Percentiles rank a stretch among this genome's conserved stretches.
Evolutionary conservation across 768 basidiomycete genomes (phyloP).

Genomic region (Mycena rebaudengoi): DNA sequence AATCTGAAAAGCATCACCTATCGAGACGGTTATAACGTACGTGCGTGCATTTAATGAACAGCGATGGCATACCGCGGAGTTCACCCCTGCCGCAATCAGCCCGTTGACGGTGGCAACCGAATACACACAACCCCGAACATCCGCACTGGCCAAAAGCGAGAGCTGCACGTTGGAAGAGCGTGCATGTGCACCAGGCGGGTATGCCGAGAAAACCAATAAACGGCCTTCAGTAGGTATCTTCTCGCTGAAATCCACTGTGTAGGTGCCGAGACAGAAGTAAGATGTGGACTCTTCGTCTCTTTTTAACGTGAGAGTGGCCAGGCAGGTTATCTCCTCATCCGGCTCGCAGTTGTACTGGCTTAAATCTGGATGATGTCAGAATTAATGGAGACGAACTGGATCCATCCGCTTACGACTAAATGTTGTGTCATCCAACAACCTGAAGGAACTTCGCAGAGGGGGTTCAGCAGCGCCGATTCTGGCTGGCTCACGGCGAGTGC

Average conservation of each 20-base stretch:
- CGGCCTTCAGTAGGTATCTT: slow-evolving; percentile 65
- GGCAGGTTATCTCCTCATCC: slow-evolving; percentile 71
- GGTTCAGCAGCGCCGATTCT: slow-evolving; percentile 60
- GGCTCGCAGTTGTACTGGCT: slow-evolving; percentile 55
- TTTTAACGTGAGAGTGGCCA: slow-evolving; percentile 47
- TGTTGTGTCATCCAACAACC: slow-evolving; percentile 69
- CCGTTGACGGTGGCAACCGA: slow-evolving; percentile 59
- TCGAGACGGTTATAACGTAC: not conserved
- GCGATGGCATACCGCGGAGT: slow-evolving; percentile 68
- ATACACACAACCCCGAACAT: slow-evolving; percentile 75
- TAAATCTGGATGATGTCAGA: slow-evolving; percentile 43
- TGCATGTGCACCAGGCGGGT: slow-evolving; percentile 33
- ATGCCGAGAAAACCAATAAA: slow-evolving; percentile 62
- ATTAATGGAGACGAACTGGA: not conserved
- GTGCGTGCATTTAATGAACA: not conserved
- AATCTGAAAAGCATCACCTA: slow-evolving; percentile 60
- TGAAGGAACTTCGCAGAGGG: slow-evolving; percentile 61
- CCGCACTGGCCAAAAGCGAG: slow-evolving; percentile 49
- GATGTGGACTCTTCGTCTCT: slow-evolving; percentile 41
- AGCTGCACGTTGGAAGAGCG: slow-evolving; percentile 41
- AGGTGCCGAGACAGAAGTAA: slow-evolving; percentile 62
- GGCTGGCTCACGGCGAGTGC: slow-evolving; percentile 59
- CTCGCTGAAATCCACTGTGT: slow-evolving; percentile 50
- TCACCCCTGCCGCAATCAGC: slow-evolving; percentile 73
- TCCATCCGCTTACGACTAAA: slow-evolving; percentile 62